These are phyloP conservation scores for Aspergillus oerlinghausenensis DNA, from an alignment of 2,329 filamentous ascomycete genomes.

Conservation along the genomic window DNA sequence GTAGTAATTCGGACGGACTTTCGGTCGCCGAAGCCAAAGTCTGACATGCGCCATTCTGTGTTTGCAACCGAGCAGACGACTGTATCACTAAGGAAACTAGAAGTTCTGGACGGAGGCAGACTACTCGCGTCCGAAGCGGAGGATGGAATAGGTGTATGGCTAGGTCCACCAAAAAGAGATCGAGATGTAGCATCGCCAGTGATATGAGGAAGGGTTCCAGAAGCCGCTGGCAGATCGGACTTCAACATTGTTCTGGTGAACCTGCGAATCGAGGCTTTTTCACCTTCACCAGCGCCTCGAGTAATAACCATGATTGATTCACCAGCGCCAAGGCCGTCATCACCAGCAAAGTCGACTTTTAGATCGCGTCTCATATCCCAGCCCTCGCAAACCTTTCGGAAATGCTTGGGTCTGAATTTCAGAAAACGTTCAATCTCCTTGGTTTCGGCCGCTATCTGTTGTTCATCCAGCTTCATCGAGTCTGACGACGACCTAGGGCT, in stretches of 20 bases:
- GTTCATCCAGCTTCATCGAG: constrained; percentile 64
- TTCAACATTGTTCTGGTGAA: constrained; percentile 52
- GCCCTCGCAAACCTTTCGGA: constrained; percentile 69
- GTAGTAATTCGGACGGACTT: constrained; percentile 62
- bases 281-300: constrained; percentile 62
- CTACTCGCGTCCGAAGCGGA: constrained; percentile 13
- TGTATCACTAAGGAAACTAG: constrained; percentile 25
- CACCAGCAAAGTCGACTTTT: constrained; percentile 83
- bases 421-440: constrained; percentile 76
- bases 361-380: constrained; percentile 90
- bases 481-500: constrained; percentile 74
- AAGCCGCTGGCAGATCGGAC: constrained; percentile 18
- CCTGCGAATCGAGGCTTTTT: constrained; percentile 50
- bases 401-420: constrained; percentile 68
- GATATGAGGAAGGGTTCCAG: not conserved
- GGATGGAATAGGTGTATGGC: constrained; percentile 17
- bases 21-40: constrained; percentile 58
- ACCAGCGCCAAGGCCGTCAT: constrained; percentile 70
- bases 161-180: constrained; percentile 51
- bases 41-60: constrained; percentile 64
- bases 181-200: constrained; percentile 17
- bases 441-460: constrained; percentile 71
- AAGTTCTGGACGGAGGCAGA: constrained; percentile 29
- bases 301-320: constrained; percentile 72
- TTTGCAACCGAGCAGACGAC: constrained; percentile 34